Evolutionary conservation across 768 basidiomycete species (phyloP), one percentile per base, ranked within the genome.

Genomic region (Russula sp.): DNA sequence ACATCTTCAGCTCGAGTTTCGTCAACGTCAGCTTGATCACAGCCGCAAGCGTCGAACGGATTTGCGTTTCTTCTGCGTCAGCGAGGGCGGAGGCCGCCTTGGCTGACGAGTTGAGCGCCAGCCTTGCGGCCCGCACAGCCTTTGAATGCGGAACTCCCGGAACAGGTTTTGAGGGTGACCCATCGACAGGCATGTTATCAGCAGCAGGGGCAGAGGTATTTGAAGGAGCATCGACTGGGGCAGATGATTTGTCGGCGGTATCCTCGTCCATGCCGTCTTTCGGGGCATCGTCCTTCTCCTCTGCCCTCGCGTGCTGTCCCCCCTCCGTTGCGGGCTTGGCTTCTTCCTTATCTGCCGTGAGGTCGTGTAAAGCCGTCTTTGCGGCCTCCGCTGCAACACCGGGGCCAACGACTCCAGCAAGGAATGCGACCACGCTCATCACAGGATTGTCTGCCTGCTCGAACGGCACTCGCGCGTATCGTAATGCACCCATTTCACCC

Each of bases 351-450:
- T 80, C 83, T 65, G 85, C 84, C 9, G 85, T 87, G 20, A 96
- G 78, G 60, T 89, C 88, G 48, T 89, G 89, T 63, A 96, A 74
- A 0, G 93, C 94, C 0, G 86, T 86, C 72, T 93, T 93, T 7
- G 97, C 97, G 1, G 95, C 96, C 62, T 93, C 93, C 0, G 93
- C 90, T 4, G 95, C 96, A 5, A 97, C 88, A 0, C 87, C 86
- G 0, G 93, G 93, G 10, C 85, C 85, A 7, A 98, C 88, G 10
- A 95, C 93, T 7, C 92, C 90, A 8, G 97, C 93, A 25, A 99
- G 79, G 77, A 98, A 98, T 2, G 97, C 93, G 20, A 98, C 95
- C 25, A 98, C 97, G 72, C 90, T 93, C 93, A 99, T 93, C 18
- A 99, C 93, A 0, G 97, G 97, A 70, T 98, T 98, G 70, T 99